phyloP scores from a whole-genome alignment of 345 rosid genomes.

The Populus euphratica region DNA sequence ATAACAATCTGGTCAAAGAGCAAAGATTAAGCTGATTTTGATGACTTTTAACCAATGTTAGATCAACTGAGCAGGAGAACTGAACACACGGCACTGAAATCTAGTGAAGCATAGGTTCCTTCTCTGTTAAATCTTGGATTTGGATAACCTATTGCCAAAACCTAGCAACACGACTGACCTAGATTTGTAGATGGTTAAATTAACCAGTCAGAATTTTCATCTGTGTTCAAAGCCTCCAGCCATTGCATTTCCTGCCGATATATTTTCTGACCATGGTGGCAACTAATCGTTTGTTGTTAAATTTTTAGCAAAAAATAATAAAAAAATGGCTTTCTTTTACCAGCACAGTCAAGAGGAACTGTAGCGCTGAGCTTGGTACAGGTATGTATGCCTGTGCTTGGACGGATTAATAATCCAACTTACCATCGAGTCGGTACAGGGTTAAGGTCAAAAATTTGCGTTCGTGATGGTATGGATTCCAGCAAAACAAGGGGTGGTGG shows the following conservation, averaged over 20 bases:
- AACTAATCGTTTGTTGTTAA: not conserved
- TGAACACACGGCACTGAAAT: not conserved
- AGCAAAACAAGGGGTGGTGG: too few relatives aligned
- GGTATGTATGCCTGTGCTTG: not conserved
- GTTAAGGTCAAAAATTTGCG: too few relatives aligned
- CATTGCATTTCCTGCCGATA: not conserved
- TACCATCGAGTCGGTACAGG: not conserved
- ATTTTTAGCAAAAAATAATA: too few relatives aligned
- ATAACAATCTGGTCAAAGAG: too few relatives aligned
- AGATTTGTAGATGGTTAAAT: not conserved
- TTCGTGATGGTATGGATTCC: too few relatives aligned
- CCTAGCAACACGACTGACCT: not conserved
- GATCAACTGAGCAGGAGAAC: not conserved
- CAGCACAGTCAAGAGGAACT: too few relatives aligned
- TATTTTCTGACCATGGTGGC: not conserved
- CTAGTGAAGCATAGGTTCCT: not conserved
- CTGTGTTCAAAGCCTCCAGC: not conserved
- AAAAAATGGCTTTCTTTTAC: too few relatives aligned
- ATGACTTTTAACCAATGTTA: not conserved
- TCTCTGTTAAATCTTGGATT: not conserved
- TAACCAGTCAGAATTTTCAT: not conserved
- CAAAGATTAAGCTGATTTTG: not conserved
- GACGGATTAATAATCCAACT: not conserved
- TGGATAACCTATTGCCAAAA: not conserved
- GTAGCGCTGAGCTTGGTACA: too few relatives aligned